Conservation (phyloP, 225 moss, liverwort and hornwort genomes). For the Sphagnum contortum region DNA sequence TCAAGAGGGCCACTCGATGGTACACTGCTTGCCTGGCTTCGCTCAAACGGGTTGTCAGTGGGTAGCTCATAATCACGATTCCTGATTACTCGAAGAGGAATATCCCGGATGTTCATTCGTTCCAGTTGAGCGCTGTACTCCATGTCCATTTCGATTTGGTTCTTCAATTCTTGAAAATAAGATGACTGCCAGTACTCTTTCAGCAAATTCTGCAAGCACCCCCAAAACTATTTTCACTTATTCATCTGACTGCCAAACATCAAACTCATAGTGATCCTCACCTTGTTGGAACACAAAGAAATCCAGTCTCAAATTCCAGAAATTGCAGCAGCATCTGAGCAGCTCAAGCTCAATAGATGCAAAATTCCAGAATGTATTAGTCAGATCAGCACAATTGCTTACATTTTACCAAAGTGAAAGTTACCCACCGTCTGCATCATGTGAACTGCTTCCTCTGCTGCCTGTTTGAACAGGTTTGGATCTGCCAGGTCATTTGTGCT, state of each 20-base stretch:
- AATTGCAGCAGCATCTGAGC: too few relatives aligned
- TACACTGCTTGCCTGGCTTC: background rate
- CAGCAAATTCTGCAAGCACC: constrained; percentile 22
- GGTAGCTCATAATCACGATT: background rate
- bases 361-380: too few relatives aligned
- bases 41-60: constrained; percentile 7
- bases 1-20: constrained; percentile 9
- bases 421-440: constrained; percentile 23
- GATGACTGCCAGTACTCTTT: constrained; percentile 27
- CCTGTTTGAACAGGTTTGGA: constrained; percentile 21
- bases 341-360: too few relatives aligned
- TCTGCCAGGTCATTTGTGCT: constrained; percentile 23
- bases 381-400: too few relatives aligned
- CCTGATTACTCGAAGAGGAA: constrained; percentile 5
- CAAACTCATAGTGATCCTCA: too few relatives aligned
- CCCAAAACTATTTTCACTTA: background rate
- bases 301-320: too few relatives aligned
- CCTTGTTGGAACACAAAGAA: too few relatives aligned
- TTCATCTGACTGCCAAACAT: too few relatives aligned
- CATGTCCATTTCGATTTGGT: constrained; percentile 17
- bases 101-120: constrained; percentile 20
- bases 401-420: too few relatives aligned
- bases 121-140: constrained; percentile 31
- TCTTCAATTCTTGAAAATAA: constrained; percentile 13
- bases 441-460: constrained; percentile 16